phyloP scores from a whole-genome alignment of 768 basidiomycete genomes.

The Psilocybe sp. region DNA sequence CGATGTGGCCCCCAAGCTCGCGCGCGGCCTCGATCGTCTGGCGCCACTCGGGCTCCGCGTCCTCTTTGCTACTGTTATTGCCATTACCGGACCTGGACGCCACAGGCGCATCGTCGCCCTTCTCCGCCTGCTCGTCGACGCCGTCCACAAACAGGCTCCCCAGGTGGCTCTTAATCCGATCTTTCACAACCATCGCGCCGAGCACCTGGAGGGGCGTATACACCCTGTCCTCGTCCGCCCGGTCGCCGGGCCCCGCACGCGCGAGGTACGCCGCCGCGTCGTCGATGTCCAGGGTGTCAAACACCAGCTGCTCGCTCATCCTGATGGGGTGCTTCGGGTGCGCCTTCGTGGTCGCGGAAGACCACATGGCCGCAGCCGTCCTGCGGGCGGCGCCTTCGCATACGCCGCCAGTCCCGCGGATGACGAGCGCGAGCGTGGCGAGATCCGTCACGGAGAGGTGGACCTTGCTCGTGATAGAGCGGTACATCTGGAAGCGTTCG shows the following conservation, averaged over 20 bases:
- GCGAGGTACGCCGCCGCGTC: conserved; percentile 40
- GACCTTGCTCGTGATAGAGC: conserved; percentile 42
- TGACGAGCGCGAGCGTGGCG: conserved; percentile 55
- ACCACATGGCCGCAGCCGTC: conserved; percentile 42
- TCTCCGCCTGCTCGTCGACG: conserved; percentile 33
- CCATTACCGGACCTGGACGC: no score
- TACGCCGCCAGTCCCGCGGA: conserved; percentile 31
- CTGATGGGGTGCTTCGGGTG: conserved; percentile 23
- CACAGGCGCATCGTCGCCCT: conserved; percentile 4
- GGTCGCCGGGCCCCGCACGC: conserved; percentile 1
- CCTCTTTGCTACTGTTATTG: conserved; percentile 20
- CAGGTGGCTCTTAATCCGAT: conserved; percentile 51
- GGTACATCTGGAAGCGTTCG: conserved; percentile 54
- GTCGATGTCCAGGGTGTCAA: conserved; percentile 48
- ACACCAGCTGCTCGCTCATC: conserved; percentile 53
- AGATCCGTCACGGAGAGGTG: conserved; percentile 44
- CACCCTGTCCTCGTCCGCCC: conserved; percentile 16
- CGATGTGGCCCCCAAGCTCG: conserved; percentile 59
- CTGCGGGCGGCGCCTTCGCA: conserved; percentile 33
- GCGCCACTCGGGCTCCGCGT: conserved; percentile 38
- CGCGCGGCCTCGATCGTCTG: conserved; percentile 56
- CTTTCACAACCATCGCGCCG: conserved; percentile 46
- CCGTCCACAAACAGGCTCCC: conserved; percentile 50
- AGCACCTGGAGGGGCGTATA: conserved; percentile 47
- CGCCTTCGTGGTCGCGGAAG: conserved; percentile 9